phyloP scores from a whole-genome alignment of 2,329 filamentous ascomycete genomes.

The Alternaria consortialis region DNA sequence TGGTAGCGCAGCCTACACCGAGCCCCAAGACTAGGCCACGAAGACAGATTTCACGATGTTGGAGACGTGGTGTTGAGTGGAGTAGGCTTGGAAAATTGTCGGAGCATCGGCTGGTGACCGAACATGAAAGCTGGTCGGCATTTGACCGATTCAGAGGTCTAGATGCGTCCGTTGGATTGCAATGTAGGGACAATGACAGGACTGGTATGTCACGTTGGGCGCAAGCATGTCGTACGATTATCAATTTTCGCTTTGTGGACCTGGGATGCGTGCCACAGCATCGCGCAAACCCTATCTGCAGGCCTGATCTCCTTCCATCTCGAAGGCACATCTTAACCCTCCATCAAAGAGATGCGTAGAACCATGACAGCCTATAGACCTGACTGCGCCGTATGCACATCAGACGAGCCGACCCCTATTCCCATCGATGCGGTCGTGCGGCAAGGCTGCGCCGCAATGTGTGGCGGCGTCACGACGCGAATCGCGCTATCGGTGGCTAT shows the following conservation, averaged over 20 bases:
- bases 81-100: neutral
- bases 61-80: slow-evolving; percentile 27
- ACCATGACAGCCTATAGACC: slow-evolving; percentile 10
- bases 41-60: slow-evolving; percentile 28
- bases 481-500: neutral
- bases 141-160: slow-evolving; percentile 7
- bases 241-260: neutral
- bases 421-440: neutral
- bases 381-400: slow-evolving; percentile 16
- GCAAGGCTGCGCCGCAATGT: slow-evolving; percentile 11
- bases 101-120: slow-evolving; percentile 13
- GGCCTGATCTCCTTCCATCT: neutral
- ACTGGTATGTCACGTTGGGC: neutral
- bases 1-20: slow-evolving; percentile 16
- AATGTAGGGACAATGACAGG: neutral
- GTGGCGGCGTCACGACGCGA: neutral
- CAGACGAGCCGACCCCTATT: slow-evolving; percentile 5
- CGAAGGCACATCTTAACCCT: neutral
- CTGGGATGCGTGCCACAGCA: neutral
- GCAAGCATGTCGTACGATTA: neutral
- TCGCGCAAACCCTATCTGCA: neutral
- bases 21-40: neutral
- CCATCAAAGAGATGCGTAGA: neutral
- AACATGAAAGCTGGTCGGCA: neutral
- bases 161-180: neutral